Base-by-base conservation (phyloP, 805 yeast genomes). In the Barnettozyma siamensis region DNA sequence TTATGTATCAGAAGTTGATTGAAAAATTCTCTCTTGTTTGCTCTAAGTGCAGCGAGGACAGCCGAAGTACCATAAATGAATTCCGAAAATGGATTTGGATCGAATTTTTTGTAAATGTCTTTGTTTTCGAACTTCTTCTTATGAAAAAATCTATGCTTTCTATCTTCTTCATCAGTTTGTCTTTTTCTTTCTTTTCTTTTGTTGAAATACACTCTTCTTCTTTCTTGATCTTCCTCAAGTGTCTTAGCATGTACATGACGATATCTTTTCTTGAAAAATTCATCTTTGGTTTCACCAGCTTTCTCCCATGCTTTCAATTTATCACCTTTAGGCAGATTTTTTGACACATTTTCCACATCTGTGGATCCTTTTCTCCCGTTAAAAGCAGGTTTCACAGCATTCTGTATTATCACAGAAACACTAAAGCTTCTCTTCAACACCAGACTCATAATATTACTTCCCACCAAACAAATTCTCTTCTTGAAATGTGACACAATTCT, bases 61-160 rank as follows among this genome's bases (percentile, higher is more conserved):
- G 94, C 66, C 41, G 83, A 80, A 0, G 82, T 78, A 8, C 96
- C 96, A 55, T 72, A 87, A 3, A 88, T 62, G 55, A 80, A 82
- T 54, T 88, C 95, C 37, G 72, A 60, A 28, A 77, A 55, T 0
- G 83, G 80, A 40, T 72, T 70, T 15, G 59, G 55, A 33, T 50
- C 45, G 16, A 61, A 38, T 11, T 51, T 44, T 13, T 43, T 50
- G 37, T 52, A 54, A 7, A 51, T 43, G 15, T 55, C 58, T 37
- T 41, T 43, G 5, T 37, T n/a, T 18, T 42, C 44, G 24, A 46
- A 53, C 30, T 41, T 45, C 15, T 45, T 33, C 37, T 42, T 48
- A 40, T 48, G 53, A 21, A 45, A 41, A 13, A 28, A 27, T 35
- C 53, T 51, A 10, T 48, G 46, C 7, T 36, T 26, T 36, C 30